Conservation (phyloP, 441 rosid genomes). For the Lepidium campestre region DNA sequence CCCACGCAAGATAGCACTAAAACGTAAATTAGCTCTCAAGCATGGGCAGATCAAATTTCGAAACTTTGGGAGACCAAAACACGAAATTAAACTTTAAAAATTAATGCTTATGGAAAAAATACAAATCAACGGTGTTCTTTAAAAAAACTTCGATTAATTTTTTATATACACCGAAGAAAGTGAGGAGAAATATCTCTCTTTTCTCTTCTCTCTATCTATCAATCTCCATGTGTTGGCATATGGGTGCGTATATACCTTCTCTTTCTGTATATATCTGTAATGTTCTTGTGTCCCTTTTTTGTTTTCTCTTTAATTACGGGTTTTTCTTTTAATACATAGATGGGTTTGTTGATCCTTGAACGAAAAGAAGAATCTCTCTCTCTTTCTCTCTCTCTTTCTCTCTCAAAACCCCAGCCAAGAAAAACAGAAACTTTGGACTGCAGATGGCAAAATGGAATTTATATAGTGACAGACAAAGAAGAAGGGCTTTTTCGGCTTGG, state of each 20-base stretch:
- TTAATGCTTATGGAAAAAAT: not conserved
- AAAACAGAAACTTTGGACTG: not conserved
- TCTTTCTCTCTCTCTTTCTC: not conserved
- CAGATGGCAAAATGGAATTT: constrained; percentile 27
- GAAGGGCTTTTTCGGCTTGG: constrained; percentile 25
- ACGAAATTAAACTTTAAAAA: not conserved
- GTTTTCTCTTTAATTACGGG: not conserved
- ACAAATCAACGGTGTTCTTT: constrained; percentile 12
- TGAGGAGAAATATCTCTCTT: constrained; percentile 18
- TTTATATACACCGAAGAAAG: constrained; percentile 10
- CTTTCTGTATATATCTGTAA: constrained; percentile 22
- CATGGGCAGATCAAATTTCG: constrained; percentile 23
- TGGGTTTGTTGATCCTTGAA: not conserved
- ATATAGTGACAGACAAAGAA: constrained; percentile 21
- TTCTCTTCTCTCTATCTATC: constrained; percentile 17
- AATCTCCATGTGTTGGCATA: constrained; percentile 29
- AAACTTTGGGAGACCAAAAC: constrained; percentile 9
- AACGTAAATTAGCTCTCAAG: not conserved
- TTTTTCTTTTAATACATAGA: not conserved
- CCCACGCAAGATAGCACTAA: constrained; percentile 13
- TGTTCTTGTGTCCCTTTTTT: constrained; percentile 12
- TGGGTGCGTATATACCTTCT: constrained; percentile 27
- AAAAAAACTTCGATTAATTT: constrained; percentile 21
- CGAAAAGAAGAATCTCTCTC: constrained; percentile 11
- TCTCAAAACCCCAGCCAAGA: constrained; percentile 24